Evolutionary conservation across 2,329 filamentous ascomycete species (phyloP).

Genomic region (Talaromyces islandicus): DNA sequence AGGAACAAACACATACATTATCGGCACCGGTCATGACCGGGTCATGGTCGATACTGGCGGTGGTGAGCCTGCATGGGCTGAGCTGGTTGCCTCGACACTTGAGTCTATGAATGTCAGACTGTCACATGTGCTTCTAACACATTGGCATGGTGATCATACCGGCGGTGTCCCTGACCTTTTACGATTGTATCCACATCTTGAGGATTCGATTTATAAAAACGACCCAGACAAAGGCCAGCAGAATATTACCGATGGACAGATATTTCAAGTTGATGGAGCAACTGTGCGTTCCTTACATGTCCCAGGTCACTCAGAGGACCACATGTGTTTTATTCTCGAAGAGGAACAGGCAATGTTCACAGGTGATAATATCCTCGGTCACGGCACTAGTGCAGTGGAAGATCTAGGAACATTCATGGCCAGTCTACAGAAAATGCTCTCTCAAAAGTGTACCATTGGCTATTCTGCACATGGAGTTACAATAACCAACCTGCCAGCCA

Average conservation of each 20-base stretch:
- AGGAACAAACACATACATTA: conserved; percentile 38
- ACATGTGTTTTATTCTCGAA: conserved; percentile 66
- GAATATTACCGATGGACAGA: conserved; percentile 31
- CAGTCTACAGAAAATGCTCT: conserved; percentile 27
- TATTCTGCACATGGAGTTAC: conserved; percentile 43
- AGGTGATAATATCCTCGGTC: conserved; percentile 72
- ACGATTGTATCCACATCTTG: conserved; percentile 21
- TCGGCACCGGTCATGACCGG: conserved; percentile 29
- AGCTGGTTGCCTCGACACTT: conserved; percentile 29
- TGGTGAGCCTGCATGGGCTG: conserved; percentile 28
- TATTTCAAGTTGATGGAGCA: conserved; percentile 35
- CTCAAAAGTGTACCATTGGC: conserved; percentile 30
- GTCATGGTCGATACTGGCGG: conserved; percentile 34
- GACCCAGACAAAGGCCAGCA: conserved; percentile 23
- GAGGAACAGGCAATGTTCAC: conserved; percentile 74
- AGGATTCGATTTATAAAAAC: conserved; percentile 32
- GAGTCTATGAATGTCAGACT: conserved; percentile 22
- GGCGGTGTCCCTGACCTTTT: conserved; percentile 38
- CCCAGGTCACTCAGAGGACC: conserved; percentile 68
- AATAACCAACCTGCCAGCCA: conserved; percentile 32
- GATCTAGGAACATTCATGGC: conserved; percentile 34
- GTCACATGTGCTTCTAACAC: conserved; percentile 39
- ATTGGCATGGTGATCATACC: conserved; percentile 43
- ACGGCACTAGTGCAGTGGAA: conserved; percentile 36
- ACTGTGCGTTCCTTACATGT: conserved; percentile 39